Evolutionary conservation across 106 monocot genomes (phyloP).

Genomic region (Amphibolis antarctica): DNA sequence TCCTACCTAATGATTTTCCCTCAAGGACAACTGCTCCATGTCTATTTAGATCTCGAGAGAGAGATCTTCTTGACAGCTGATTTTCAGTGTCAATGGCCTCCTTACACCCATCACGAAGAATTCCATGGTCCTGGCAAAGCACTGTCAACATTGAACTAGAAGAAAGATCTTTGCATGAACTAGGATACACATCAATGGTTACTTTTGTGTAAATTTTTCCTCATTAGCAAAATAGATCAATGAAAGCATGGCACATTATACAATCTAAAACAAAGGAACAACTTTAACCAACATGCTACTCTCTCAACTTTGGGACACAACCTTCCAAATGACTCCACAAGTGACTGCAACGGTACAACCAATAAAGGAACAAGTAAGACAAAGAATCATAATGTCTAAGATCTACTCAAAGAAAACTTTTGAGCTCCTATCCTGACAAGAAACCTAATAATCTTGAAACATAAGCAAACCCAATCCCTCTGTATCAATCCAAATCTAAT

Average conservation of each 20-base stretch:
- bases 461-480: no score
- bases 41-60: slow-evolving; percentile 86
- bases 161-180: background rate
- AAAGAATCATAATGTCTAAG: background rate
- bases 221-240: no score
- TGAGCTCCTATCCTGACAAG: no score
- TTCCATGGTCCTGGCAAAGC: slow-evolving; percentile 67
- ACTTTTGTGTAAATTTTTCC: no score
- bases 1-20: slow-evolving; percentile 68
- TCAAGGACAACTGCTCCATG: slow-evolving; percentile 96
- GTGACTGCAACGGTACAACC: no score
- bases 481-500: no score
- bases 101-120: slow-evolving; percentile 70
- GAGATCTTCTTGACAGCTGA: slow-evolving; percentile 58
- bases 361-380: background rate
- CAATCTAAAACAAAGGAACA: background rate
- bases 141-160: no score
- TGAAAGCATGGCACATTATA: background rate
- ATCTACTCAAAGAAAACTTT: no score
- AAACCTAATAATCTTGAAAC: no score
- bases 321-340: no score
- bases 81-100: slow-evolving; percentile 54
- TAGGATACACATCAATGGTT: background rate
- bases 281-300: no score
- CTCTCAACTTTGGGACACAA: no score